These are phyloP conservation scores for Pyracantha coccinea DNA, from an alignment of 331 rosid genomes.

Conservation along the genomic window DNA sequence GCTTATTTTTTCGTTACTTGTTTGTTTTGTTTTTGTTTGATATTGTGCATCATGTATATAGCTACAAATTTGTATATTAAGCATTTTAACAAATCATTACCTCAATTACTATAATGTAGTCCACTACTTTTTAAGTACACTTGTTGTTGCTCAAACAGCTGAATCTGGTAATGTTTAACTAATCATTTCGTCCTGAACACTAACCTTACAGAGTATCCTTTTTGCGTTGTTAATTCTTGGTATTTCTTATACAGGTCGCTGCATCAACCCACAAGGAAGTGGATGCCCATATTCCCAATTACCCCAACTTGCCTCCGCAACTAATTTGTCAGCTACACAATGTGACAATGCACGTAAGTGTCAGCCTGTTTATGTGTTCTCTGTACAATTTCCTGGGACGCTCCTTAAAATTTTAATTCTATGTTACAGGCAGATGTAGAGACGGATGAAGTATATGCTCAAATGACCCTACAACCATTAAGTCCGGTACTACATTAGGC, in stretches of 20 bases:
- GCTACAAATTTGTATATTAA: slow-evolving; percentile 1
- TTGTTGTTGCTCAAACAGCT: neutral
- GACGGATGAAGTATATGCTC: slow-evolving; percentile 90
- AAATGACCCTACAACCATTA: slow-evolving; percentile 83
- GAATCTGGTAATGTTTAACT: neutral
- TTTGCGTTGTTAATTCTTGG: neutral
- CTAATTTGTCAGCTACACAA: slow-evolving; percentile 50
- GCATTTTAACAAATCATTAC: neutral
- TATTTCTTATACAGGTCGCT: slow-evolving; percentile 29
- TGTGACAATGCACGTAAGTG: slow-evolving; percentile 49
- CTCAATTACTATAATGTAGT: neutral
- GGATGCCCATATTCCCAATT: slow-evolving; percentile 47
- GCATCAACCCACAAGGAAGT: slow-evolving; percentile 53
- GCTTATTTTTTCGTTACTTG: neutral
- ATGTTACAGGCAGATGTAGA: slow-evolving; percentile 75
- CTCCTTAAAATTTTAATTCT: neutral
- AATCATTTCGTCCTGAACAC: neutral
- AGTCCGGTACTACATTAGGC: slow-evolving; percentile 28
- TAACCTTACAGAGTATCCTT: neutral
- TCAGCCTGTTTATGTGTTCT: neutral
- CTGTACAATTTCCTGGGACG: neutral
- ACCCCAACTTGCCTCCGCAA: slow-evolving; percentile 49
- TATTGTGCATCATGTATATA: neutral
- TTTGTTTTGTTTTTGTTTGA: neutral
- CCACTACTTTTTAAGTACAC: neutral